Evolutionary conservation across 2,329 filamentous ascomycete genomes (phyloP), one percentile per base, ranked within the genome.

Genomic region (Kalmusia sp.): DNA sequence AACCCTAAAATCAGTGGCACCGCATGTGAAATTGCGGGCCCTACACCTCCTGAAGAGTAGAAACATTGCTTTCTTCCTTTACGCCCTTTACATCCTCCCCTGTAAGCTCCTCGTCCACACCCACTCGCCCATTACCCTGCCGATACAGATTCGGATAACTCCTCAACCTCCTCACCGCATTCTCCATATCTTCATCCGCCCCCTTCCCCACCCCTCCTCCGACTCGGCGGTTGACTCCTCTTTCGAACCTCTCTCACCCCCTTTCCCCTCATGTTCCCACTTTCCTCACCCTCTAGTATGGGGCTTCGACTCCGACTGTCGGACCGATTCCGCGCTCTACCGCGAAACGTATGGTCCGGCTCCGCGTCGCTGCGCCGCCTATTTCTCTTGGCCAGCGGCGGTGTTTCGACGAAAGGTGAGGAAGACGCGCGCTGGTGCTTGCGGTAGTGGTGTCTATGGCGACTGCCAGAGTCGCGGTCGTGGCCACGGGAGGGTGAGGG

Each of bases 131-230:
- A 39, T 61, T 59, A 14, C 59, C 60, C 31, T 54, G 50, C 22
- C 50, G 57, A 52, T 72, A 68, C 40, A 70, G 33, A 43, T 74
- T 73, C 30, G 69, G 68, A 40, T 72, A 67, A 47, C 70, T 79
- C 49, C 76, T 69, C 58, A 73, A 68, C 52, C 73, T 58, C 51
- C 77, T 65, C n/a, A 70, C 34, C 35, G 40, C 56, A 9, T 63
- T 58, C 9, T 61, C 60, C 17, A 54, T 54, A 4, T 35, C 57
- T 11, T 63, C 58, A 4, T 27, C 48, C 33, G 24, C 27, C 24
- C 49, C 51, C 9, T 62, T 63, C 61, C 47, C 69, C 50, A 3
- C 60, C 47, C 52, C 73, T 66, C 39, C 63, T 59, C 46, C 71
- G 62, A 57, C 69, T 73, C 3, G 70, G 70, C 21, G 71, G 70